phyloP scores from a whole-genome alignment of 164 flowering plant species.

The Kalanchoe fedtschenkoi region DNA sequence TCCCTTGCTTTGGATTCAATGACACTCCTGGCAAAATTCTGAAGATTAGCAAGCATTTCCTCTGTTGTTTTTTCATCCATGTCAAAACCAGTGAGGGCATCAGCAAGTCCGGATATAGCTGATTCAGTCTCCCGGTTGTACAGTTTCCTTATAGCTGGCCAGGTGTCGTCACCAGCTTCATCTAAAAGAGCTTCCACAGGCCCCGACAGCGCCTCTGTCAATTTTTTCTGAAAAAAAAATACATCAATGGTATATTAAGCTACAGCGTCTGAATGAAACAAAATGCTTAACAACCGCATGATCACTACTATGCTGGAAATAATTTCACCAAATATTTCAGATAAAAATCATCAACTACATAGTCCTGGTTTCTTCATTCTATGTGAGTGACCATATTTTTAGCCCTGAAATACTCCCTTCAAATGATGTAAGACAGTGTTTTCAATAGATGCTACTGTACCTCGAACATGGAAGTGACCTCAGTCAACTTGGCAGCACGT shows the following conservation, averaged over 20 bases:
- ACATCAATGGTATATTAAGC: too few species aligned
- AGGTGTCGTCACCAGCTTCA: slow-evolving; percentile 71
- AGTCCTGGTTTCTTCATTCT: too few species aligned
- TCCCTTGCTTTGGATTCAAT: slow-evolving; percentile 81
- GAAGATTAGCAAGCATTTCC: slow-evolving; percentile 47
- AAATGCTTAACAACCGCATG: too few species aligned
- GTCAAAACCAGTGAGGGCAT: slow-evolving; percentile 76
- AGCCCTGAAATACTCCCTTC: too few species aligned
- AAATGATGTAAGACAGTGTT: background rate
- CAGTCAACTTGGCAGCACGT: slow-evolving; percentile 66
- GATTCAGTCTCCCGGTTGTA: slow-evolving; percentile 61
- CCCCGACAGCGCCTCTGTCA: slow-evolving; percentile 63
- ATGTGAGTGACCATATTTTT: too few species aligned
- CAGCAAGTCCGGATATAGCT: slow-evolving; percentile 62
- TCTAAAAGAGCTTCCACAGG: slow-evolving; percentile 91
- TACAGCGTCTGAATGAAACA: too few species aligned
- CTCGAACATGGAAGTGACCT: slow-evolving; percentile 63
- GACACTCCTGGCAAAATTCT: slow-evolving; percentile 59
- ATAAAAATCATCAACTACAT: too few species aligned
- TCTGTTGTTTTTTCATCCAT: slow-evolving; percentile 50
- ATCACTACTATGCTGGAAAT: too few species aligned
- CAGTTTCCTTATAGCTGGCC: slow-evolving; percentile 90
- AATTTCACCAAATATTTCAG: too few species aligned
- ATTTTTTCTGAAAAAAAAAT: slow-evolving; percentile 77
- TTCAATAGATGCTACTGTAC: slow-evolving; percentile 20